Evolutionary conservation across 331 rosid species (phyloP), one percentile per base, ranked within the genome.

Genomic region (Dryas integrifolia): DNA sequence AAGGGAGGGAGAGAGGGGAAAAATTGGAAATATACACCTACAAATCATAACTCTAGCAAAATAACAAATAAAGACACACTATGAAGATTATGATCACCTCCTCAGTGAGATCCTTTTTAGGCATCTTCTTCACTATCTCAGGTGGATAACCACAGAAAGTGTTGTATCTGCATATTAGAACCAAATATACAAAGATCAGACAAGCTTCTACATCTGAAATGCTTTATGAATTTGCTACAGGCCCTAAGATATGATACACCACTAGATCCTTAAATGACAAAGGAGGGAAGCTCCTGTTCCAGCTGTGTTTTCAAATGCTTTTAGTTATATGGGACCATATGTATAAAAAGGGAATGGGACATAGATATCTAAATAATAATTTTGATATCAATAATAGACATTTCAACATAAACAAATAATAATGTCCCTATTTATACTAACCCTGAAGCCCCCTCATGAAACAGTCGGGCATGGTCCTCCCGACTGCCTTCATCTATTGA

Each of bases 61-160:
- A 44, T 41, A 76, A 57, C 59, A 65, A 47, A 78, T 3, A 62
- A 44, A 72, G 12, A 57, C 18, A 44, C 6, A 69, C 5, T 61
- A 69, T 15, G 44, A 65, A 50, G 78, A 68, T 58, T 48, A 79
- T 18, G 67, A 76, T 82, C 77, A 95, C 99, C 98, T 95, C 99
- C 84, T 95, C 99, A 0, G 99, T 91, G 75, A 95, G 98, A 90
- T 95, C 99, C 86, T 83, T 88, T 77, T 89, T 95, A 59, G 99
- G 97, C 99, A 95, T 95, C 85, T 92, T 92, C 92, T 92, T 95
- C 80, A 95, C 98, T 72, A 95, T 86, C 81, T 95, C 99, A 15
- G 99, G 99, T 67, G 99, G 99, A 86, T 88, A 95, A 72, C 99
- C 98, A 68, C 80, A 73, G 80, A 95, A 95, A 7, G 99, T 95